Evolutionary conservation across 306 rosid genomes (phyloP).

Genomic region (Betula pendula): DNA sequence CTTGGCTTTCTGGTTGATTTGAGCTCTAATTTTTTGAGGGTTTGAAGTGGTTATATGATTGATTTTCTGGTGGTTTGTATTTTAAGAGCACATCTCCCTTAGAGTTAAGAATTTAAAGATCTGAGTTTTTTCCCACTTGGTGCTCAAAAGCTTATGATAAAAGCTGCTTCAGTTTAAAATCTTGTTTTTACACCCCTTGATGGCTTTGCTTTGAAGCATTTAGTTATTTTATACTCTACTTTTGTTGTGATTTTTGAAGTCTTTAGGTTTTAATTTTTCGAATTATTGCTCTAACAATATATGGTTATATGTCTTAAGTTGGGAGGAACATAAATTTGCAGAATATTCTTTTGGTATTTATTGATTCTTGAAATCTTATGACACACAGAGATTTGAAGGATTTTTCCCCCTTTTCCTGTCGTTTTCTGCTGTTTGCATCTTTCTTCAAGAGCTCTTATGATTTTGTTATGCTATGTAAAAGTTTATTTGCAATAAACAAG

Average conservation of each 20-base stretch:
- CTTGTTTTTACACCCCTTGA: not conserved
- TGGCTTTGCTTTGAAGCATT: slow-evolving; percentile 11
- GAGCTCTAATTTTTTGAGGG: not conserved
- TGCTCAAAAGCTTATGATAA: not conserved
- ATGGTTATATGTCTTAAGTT: not conserved
- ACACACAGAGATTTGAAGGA: not conserved
- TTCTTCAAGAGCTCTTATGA: not conserved
- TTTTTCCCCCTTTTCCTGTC: not conserved
- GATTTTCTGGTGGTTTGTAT: not conserved
- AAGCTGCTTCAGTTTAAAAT: not conserved
- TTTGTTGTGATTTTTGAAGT: not conserved
- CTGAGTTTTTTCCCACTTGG: not conserved
- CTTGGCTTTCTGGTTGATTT: not conserved
- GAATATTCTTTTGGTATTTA: not conserved
- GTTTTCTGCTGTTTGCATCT: slow-evolving; percentile 4
- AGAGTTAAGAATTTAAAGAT: not conserved
- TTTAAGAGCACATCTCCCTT: not conserved
- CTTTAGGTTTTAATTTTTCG: not conserved
- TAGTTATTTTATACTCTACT: not conserved
- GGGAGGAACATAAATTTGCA: not conserved
- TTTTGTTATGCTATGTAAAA: slow-evolving; percentile 1
- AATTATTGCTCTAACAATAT: not conserved
- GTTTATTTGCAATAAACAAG: slow-evolving; percentile 4
- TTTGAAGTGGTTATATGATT: not conserved
- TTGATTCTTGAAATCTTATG: not conserved